phyloP scores from a whole-genome alignment of 192 early-diverging fungal genomes.

The Coemansia sp. region DNA sequence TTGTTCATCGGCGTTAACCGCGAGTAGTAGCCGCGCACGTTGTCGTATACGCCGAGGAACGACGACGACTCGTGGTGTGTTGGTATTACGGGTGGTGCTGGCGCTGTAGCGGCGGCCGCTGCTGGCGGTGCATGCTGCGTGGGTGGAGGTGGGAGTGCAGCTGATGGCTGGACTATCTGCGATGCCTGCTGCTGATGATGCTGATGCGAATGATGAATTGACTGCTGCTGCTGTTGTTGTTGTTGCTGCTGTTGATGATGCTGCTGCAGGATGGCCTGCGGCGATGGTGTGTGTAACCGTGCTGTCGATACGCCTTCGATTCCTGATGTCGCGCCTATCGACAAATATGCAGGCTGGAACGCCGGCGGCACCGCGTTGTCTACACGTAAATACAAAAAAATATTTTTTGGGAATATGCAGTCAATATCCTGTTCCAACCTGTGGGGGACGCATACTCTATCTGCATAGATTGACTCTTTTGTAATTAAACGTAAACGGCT shows the following conservation, averaged over 20 bases:
- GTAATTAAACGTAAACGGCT: background rate
- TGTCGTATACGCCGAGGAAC: conserved; percentile 44
- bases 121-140: too few species aligned
- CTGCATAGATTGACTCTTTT: conserved; percentile 1
- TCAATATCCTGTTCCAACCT: background rate
- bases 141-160: too few species aligned
- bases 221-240: background rate
- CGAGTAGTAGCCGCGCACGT: conserved; percentile 52
- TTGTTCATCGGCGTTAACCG: conserved; percentile 42
- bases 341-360: conserved; percentile 26
- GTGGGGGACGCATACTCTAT: background rate
- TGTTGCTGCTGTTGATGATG: conserved; percentile 6
- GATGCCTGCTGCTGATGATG: background rate
- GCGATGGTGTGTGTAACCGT: background rate
- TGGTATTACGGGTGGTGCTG: too few species aligned
- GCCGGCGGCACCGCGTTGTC: conserved; percentile 27
- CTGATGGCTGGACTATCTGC: too few species aligned
- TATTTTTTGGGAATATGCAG: background rate
- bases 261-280: conserved; percentile 2
- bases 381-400: conserved; percentile 6
- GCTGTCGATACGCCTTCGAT: background rate
- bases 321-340: conserved; percentile 4
- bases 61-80: conserved; percentile 20
- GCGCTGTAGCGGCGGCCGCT: too few species aligned
- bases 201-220: background rate